These are phyloP conservation scores for Sechiopsis laciniata DNA, from an alignment of 306 rosid genomes.

Conservation along the genomic window DNA sequence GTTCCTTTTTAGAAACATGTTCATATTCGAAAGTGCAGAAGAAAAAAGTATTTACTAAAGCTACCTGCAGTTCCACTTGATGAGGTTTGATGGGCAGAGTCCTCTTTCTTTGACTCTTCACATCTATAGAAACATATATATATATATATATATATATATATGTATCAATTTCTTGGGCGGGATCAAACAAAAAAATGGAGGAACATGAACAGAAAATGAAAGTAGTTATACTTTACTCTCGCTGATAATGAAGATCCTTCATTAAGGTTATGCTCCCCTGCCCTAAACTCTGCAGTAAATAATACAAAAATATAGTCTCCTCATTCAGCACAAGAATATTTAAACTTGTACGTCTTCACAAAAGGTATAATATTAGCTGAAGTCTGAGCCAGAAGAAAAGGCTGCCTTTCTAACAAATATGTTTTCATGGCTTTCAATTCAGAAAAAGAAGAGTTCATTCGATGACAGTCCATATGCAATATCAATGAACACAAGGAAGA, in stretches of 20 bases:
- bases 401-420: slow-evolving; percentile 6
- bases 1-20: neutral
- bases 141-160: neutral
- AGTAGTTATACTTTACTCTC: slow-evolving; percentile 39
- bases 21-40: neutral
- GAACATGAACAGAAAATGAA: slow-evolving; percentile 23
- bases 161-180: neutral
- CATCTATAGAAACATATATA: slow-evolving; percentile 28
- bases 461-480: neutral
- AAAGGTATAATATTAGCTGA: neutral
- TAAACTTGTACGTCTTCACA: neutral
- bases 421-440: neutral
- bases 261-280: slow-evolving; percentile 49
- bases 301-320: neutral
- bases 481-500: slow-evolving; percentile 8
- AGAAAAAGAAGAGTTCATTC: neutral
- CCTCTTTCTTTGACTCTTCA: slow-evolving; percentile 48
- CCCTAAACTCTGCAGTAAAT: slow-evolving; percentile 42
- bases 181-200: slow-evolving; percentile 23
- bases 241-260: slow-evolving; percentile 47
- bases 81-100: slow-evolving; percentile 33
- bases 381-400: neutral
- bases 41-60: slow-evolving; percentile 11
- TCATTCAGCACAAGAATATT: neutral
- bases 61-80: slow-evolving; percentile 56